Percentiles rank a stretch among this genome's conserved stretches.
Evolutionary conservation across 164 flowering plant genomes (phyloP).

Genomic region (Kalanchoe fedtschenkoi): DNA sequence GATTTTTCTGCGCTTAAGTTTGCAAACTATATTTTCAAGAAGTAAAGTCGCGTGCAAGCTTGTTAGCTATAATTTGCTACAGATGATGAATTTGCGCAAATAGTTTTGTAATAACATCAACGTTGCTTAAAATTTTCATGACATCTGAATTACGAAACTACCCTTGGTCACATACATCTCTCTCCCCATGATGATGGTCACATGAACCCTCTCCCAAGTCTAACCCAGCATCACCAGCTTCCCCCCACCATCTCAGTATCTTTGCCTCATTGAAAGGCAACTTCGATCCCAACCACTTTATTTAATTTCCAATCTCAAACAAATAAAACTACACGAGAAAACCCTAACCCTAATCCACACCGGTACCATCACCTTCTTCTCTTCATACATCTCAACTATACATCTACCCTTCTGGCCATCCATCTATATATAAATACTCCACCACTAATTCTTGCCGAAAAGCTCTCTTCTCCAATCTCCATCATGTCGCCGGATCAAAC

Average conservation of each 20-base stretch:
- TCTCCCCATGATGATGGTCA: constrained; percentile 3
- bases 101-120: background rate
- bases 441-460: background rate
- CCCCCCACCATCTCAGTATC: background rate
- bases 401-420: background rate
- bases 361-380: background rate
- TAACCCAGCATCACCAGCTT: background rate
- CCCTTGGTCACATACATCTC: background rate
- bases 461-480: background rate
- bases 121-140: background rate
- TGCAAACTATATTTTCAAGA: too few species aligned
- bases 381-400: background rate
- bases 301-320: background rate
- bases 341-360: background rate
- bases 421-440: background rate
- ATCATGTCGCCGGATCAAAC: background rate
- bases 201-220: constrained; percentile 3
- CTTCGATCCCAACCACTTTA: background rate
- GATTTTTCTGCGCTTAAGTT: too few species aligned
- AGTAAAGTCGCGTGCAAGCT: too few species aligned
- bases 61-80: too few species aligned
- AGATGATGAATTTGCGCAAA: too few species aligned
- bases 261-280: background rate
- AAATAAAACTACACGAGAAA: background rate
- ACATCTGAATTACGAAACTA: background rate